Evolutionary conservation across 257 asterid species (phyloP).

Genomic region (Nicotiana obtusifolia): DNA sequence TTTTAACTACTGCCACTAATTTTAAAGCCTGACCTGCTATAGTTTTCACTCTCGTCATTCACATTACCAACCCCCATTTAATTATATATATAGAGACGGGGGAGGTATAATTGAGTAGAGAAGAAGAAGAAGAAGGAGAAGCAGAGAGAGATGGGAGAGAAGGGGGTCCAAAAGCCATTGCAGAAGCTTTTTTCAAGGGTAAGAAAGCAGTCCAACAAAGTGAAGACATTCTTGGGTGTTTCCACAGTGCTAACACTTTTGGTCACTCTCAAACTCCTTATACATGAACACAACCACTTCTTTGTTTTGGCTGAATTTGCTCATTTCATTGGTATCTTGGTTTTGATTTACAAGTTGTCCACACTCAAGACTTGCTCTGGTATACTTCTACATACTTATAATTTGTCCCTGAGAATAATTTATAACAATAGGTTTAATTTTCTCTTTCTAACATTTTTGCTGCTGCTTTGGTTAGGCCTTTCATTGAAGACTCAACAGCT

Average conservation of each 20-base stretch:
- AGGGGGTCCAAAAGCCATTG: conserved; percentile 45
- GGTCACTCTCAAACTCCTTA: conserved; percentile 52
- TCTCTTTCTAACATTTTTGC: neutral
- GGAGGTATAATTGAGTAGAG: no score
- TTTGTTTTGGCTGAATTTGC: conserved; percentile 53
- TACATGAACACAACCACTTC: conserved; percentile 48
- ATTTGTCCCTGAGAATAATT: neutral
- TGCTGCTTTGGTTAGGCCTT: conserved; percentile 41
- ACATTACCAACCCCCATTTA: no score
- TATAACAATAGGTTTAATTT: no score
- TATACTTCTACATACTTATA: conserved; percentile 15
- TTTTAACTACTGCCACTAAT: no score
- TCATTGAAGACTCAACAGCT: conserved; percentile 88
- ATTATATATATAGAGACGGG: no score
- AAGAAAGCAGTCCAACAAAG: conserved; percentile 65
- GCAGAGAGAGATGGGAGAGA: conserved; percentile 45
- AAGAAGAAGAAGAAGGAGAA: neutral
- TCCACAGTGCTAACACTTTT: conserved; percentile 26
- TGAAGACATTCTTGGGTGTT: conserved; percentile 50
- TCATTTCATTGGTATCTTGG: conserved; percentile 60
- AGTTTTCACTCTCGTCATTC: no score
- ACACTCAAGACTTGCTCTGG: conserved; percentile 72
- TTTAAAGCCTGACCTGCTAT: no score
- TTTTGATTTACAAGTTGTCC: conserved; percentile 66
- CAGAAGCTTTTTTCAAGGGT: conserved; percentile 62